phyloP scores from a whole-genome alignment of 2,329 filamentous ascomycete genomes.

The Scleromitrula shiraiana region DNA sequence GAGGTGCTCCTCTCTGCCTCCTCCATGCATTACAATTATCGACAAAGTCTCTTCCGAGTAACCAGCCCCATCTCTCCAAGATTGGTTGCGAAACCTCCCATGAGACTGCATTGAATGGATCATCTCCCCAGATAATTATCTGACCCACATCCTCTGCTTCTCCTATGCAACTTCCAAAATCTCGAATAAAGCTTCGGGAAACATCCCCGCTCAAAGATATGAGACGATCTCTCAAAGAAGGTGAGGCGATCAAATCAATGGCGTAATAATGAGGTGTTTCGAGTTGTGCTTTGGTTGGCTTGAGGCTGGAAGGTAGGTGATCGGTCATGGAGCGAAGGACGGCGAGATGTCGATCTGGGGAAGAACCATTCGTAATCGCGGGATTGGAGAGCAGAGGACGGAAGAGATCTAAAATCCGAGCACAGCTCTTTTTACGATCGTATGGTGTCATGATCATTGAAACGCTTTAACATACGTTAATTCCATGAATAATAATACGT shows the following conservation, averaged over 20 bases:
- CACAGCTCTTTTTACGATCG: conserved; percentile 31
- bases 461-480: conserved; percentile 4
- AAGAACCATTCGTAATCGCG: conserved; percentile 22
- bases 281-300: conserved; percentile 34
- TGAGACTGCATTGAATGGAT: conserved; percentile 34
- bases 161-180: conserved; percentile 31
- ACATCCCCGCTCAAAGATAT: conserved; percentile 31
- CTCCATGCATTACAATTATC: conserved; percentile 36
- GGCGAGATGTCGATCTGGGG: conserved; percentile 30
- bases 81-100: conserved; percentile 36
- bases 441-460: conserved; percentile 28
- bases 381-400: conserved; percentile 31
- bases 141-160: conserved; percentile 33
- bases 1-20: conserved; percentile 31
- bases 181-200: conserved; percentile 31
- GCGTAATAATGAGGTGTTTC: conserved; percentile 34
- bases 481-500: conserved; percentile 7
- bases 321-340: conserved; percentile 26
- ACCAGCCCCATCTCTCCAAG: conserved; percentile 34
- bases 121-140: conserved; percentile 36
- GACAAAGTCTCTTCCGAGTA: conserved; percentile 33
- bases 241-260: conserved; percentile 36
- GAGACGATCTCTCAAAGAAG: conserved; percentile 32
- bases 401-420: conserved; percentile 31
- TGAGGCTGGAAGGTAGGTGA: conserved; percentile 29